Evolutionary conservation across 495 filamentous ascomycete species (phyloP).

Genomic region (Penicillium crystallinum): DNA sequence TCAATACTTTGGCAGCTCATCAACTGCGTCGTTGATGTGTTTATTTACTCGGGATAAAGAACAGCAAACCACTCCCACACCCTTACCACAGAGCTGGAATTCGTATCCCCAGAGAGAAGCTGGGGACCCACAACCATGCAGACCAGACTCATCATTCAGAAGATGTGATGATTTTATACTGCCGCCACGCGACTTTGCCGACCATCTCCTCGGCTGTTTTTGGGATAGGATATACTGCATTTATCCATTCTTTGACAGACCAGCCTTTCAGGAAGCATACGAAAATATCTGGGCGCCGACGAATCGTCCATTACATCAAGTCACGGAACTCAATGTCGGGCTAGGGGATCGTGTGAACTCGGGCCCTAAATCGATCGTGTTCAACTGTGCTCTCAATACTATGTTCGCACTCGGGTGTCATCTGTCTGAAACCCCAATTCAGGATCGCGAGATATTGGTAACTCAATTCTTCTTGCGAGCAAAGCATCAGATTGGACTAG

Average conservation of each 20-base stretch:
- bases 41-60: too few relatives aligned
- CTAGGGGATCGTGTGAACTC: constrained; percentile 3
- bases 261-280: constrained; percentile 26
- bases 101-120: too few relatives aligned
- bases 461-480: constrained; percentile 33
- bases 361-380: constrained; percentile 16
- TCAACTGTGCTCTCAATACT: constrained; percentile 32
- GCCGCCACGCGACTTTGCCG: constrained; percentile 28
- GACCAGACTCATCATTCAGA: not conserved
- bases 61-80: too few relatives aligned
- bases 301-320: not conserved
- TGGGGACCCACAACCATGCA: not conserved
- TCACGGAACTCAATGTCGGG: constrained; percentile 3
- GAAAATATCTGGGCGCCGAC: constrained; percentile 21
- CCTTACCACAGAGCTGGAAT: too few relatives aligned
- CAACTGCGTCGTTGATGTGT: too few relatives aligned
- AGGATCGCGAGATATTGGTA: constrained; percentile 16
- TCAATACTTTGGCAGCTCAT: too few relatives aligned
- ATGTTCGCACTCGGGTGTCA: constrained; percentile 37
- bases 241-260: constrained; percentile 34
- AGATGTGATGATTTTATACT: constrained; percentile 8
- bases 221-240: constrained; percentile 30
- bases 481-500: constrained; percentile 25
- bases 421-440: constrained; percentile 19
- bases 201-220: constrained; percentile 31